Conservation (phyloP, 2,329 filamentous ascomycete species). For the Albophoma yamanashiensis region DNA sequence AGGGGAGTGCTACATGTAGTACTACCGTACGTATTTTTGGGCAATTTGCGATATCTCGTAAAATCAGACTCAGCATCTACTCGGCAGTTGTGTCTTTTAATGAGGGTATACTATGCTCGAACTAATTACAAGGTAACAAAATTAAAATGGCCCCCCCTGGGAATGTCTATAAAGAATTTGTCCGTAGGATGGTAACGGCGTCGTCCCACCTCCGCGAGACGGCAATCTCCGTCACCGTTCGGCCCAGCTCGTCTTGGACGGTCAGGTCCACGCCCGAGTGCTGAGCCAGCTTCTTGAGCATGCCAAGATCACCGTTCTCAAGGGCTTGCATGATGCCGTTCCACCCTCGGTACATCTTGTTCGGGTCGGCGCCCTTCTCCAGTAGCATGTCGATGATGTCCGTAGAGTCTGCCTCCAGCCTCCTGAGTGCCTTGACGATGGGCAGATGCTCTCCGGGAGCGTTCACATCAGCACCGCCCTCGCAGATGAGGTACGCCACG, state of each 20-base stretch:
- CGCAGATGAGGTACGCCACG: slow-evolving; percentile 48
- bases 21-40: too few relatives aligned
- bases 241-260: slow-evolving; percentile 41
- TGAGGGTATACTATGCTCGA: not conserved
- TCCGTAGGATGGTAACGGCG: slow-evolving; percentile 38
- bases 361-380: slow-evolving; percentile 54
- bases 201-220: slow-evolving; percentile 48
- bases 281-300: slow-evolving; percentile 41
- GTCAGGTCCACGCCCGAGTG: slow-evolving; percentile 40
- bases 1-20: too few relatives aligned
- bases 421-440: slow-evolving; percentile 57
- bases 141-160: not conserved
- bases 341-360: slow-evolving; percentile 56
- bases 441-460: slow-evolving; percentile 60
- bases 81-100: not conserved
- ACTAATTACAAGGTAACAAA: not conserved
- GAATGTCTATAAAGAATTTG: slow-evolving; percentile 10
- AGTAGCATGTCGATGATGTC: slow-evolving; percentile 54
- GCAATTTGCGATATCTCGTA: not conserved
- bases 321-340: slow-evolving; percentile 55
- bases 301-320: slow-evolving; percentile 47
- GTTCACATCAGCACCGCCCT: slow-evolving; percentile 54
- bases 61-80: too few relatives aligned
- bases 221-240: slow-evolving; percentile 47
- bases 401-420: slow-evolving; percentile 43